A percentile compares a stretch with the other conserved stretches of the same genome.
These are phyloP conservation scores for Saccharomycopsis amapae DNA, from an alignment of 805 yeast species.

Conservation along the genomic window DNA sequence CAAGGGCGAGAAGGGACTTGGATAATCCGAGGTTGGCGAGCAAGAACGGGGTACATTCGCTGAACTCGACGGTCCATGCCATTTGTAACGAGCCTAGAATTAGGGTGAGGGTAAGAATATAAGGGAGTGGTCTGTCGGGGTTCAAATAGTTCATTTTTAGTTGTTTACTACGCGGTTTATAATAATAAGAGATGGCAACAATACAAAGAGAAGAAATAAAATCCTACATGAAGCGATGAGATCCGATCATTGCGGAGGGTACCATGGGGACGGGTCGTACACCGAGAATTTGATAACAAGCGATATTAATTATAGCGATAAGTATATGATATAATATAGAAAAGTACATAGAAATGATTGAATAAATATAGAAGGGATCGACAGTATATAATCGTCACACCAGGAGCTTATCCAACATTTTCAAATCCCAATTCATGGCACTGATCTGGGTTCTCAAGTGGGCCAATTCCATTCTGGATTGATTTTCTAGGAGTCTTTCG, in stretches of 20 bases:
- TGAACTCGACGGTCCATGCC: conserved; percentile 61
- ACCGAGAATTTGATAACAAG: background rate
- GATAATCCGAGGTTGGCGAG: conserved; percentile 52
- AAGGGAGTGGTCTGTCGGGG: conserved; percentile 38
- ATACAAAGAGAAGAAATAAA: too few relatives aligned
- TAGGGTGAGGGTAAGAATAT: conserved; percentile 40
- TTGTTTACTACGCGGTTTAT: too few relatives aligned
- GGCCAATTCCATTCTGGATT: conserved; percentile 5
- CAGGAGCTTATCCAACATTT: conserved; percentile 3
- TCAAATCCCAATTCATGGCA: conserved; percentile 4
- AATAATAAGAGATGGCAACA: too few relatives aligned
- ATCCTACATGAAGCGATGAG: background rate
- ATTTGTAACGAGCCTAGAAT: conserved; percentile 53
- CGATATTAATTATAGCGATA: background rate
- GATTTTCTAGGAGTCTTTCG: background rate
- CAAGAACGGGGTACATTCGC: conserved; percentile 55
- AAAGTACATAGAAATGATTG: background rate
- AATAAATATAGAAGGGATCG: too few relatives aligned
- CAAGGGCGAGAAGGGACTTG: conserved; percentile 45
- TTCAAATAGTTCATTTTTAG: conserved; percentile 30
- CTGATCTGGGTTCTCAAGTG: conserved; percentile 6
- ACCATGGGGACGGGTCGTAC: background rate
- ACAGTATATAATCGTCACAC: background rate
- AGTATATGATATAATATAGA: background rate
- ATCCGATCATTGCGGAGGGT: background rate